Evolutionary conservation across 768 basidiomycete genomes (phyloP).

Genomic region (Dentipellis sp.): DNA sequence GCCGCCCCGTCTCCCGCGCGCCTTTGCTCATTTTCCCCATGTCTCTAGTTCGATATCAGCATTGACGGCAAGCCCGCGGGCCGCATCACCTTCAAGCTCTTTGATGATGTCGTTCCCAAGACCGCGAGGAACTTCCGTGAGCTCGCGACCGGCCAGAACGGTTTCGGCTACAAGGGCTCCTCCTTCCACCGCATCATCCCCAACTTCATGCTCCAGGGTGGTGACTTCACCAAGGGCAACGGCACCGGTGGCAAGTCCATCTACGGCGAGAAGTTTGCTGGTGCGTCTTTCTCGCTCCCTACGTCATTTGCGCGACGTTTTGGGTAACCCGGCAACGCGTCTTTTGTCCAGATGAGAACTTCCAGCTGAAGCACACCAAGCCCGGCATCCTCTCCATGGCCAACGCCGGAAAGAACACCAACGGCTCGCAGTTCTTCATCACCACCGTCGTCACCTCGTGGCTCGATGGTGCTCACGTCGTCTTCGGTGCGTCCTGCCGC

Average conservation of each 20-base stretch:
- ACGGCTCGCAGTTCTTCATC: slow-evolving; percentile 40
- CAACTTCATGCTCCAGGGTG: slow-evolving; percentile 30
- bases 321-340: too few relatives aligned
- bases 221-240: slow-evolving; percentile 27
- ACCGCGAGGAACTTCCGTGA: slow-evolving; percentile 79
- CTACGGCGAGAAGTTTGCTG: slow-evolving; percentile 26
- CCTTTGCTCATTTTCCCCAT: not conserved
- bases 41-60: slow-evolving; percentile 48
- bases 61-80: slow-evolving; percentile 55
- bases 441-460: slow-evolving; percentile 28
- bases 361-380: slow-evolving; percentile 27
- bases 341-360: slow-evolving; percentile 27
- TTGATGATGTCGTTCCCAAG: slow-evolving; percentile 73
- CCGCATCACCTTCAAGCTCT: slow-evolving; percentile 76
- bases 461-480: slow-evolving; percentile 34
- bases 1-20: not conserved
- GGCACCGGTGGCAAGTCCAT: slow-evolving; percentile 32
- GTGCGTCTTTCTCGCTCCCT: slow-evolving; percentile 12
- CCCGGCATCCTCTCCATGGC: slow-evolving; percentile 39
- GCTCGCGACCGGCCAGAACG: slow-evolving; percentile 56
- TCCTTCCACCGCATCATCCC: slow-evolving; percentile 54
- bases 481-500: slow-evolving; percentile 22
- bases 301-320: not conserved
- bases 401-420: slow-evolving; percentile 41
- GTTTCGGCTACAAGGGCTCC: slow-evolving; percentile 65